Conservation (phyloP, 2,329 filamentous ascomycete species). For the Colletotrichum sp. region DNA sequence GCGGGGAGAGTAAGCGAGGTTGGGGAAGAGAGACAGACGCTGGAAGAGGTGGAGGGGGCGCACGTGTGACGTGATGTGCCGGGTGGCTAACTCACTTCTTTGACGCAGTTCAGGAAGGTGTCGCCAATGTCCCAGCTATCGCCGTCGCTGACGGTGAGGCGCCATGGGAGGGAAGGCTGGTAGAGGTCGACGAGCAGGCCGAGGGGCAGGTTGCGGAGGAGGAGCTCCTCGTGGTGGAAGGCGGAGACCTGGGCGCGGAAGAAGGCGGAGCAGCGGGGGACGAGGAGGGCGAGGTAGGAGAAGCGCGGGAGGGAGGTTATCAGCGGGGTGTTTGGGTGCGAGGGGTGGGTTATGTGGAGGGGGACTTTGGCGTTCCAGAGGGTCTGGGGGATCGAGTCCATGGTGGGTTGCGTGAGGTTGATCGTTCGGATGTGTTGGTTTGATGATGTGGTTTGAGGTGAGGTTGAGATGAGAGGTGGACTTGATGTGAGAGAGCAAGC, state of each 20-base stretch:
- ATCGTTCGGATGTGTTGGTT: background rate
- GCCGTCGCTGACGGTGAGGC: slow-evolving; percentile 58
- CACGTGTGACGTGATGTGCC: background rate
- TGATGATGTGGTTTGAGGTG: background rate
- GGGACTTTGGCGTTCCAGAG: slow-evolving; percentile 62
- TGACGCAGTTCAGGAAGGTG: slow-evolving; percentile 68
- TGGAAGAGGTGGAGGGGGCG: background rate
- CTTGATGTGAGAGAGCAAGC: background rate
- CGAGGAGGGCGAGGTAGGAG: slow-evolving; percentile 62
- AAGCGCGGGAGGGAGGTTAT: slow-evolving; percentile 61
- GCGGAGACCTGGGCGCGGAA: slow-evolving; percentile 61
- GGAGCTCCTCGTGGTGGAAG: slow-evolving; percentile 62
- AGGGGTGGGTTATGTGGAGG: slow-evolving; percentile 57
- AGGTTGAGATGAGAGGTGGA: background rate
- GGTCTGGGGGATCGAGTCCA: slow-evolving; percentile 42
- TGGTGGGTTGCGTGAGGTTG: background rate
- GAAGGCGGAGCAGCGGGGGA: slow-evolving; percentile 58
- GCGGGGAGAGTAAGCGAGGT: background rate
- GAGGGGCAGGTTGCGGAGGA: slow-evolving; percentile 57
- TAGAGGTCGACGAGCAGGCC: slow-evolving; percentile 63
- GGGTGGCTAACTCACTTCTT: slow-evolving; percentile 52
- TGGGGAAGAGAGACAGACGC: background rate
- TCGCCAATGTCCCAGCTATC: slow-evolving; percentile 64
- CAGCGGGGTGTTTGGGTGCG: slow-evolving; percentile 52
- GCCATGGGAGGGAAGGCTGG: slow-evolving; percentile 59